A percentile compares a stretch with the other conserved stretches of the same genome.
phyloP scores from a whole-genome alignment of 2,329 filamentous ascomycete species.

The Leptographium lundbergii region DNA sequence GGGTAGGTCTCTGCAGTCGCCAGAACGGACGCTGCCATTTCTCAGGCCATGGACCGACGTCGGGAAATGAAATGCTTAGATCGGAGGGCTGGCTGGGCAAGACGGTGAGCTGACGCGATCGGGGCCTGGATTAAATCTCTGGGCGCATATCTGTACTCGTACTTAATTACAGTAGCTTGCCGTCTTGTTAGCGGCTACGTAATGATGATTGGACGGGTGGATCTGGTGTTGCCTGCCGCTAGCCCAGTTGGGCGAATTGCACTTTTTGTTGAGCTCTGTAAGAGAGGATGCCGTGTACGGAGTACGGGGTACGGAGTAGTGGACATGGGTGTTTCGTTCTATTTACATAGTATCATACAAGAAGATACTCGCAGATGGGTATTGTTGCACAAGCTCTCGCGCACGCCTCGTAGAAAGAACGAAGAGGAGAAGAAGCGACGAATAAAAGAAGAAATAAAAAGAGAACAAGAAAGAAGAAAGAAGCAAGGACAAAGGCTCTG shows the following conservation, averaged over 20 bases:
- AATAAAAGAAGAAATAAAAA: background rate
- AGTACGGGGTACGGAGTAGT: background rate
- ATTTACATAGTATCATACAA: no score
- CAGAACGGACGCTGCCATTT: background rate
- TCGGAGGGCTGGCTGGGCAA: background rate
- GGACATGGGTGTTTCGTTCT: background rate
- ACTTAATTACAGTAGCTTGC: background rate
- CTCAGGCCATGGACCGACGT: background rate
- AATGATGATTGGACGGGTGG: background rate
- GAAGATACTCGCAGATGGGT: no score
- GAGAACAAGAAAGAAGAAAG: background rate
- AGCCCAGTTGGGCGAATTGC: background rate
- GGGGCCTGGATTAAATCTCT: background rate
- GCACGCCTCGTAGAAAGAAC: background rate
- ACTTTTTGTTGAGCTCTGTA: no score
- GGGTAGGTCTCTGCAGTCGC: background rate
- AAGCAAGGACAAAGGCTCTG: background rate
- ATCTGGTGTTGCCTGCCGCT: background rate
- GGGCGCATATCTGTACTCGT: background rate
- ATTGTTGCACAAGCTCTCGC: background rate
- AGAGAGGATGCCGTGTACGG: no score
- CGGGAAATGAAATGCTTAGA: background rate
- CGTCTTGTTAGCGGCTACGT: background rate
- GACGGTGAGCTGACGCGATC: background rate
- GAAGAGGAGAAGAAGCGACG: no score